Evolutionary conservation across 2,329 filamentous ascomycete species (phyloP), one percentile per base, ranked within the genome.

Genomic region (Aplosporella prunicola): DNA sequence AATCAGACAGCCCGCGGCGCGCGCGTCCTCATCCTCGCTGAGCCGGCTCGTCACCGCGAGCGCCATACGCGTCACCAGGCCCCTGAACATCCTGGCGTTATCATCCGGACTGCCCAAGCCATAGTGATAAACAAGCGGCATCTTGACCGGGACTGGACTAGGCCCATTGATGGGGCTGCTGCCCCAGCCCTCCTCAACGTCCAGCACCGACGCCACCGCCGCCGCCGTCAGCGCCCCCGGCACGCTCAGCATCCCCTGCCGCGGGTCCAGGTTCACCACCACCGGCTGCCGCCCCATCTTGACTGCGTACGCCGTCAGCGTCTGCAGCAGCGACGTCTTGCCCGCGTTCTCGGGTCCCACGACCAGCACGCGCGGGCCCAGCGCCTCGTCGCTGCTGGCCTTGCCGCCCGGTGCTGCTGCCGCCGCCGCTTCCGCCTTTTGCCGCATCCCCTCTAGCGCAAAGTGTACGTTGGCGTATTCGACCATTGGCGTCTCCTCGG

Each of bases 91-190:
- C 22, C 68, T 72, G 0, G 74, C 25, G 43, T 86, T 82, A 33
- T 86, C 82, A 48, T 86, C 80, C 1, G 85, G 74, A 44, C 70
- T 77, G 35, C 75, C 70, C 45, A 82, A 68, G 11, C 91, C 89
- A 57, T 84, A 93, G 60, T 87, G 85, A 56, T 94, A 93, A 18
- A 89, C 86, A 37, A 98, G 65, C 5, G 91, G 91, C 49, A 94
- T 69, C 66, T 95, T 96, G 35, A 94, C 85, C 0, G 89, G 88
- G 13, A 93, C 78, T 1, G 79, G 75, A 48, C 82, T 91, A 1
- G 91, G 88, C 0, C 89, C 91, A 47, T 83, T 93, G 50, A 88
- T 93, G 0, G 89, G 88, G 49, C 85, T 88, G 47, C 75, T 85
- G 8, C 91, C 91, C 79, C 87, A 95, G 6, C 83, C 85, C 43